A percentile compares a stretch with the other conserved stretches of the same genome.
phyloP scores from a whole-genome alignment of 495 filamentous ascomycete species.

The Umbilicaria muhlenbergii region DNA sequence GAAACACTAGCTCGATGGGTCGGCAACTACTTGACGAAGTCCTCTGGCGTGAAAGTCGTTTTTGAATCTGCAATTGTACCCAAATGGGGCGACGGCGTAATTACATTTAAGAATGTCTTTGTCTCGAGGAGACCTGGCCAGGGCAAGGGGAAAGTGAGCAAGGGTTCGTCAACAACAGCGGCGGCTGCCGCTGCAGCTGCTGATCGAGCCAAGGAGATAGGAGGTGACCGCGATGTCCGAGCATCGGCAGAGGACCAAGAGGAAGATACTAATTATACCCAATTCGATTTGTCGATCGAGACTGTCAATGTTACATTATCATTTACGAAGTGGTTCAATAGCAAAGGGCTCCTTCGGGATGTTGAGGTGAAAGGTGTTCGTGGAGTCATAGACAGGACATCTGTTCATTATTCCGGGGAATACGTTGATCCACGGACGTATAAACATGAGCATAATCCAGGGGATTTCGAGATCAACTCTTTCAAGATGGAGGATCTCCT shows the following conservation, averaged over 20 bases:
- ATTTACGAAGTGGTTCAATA: slow-evolving; percentile 95
- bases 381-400: slow-evolving; percentile 83
- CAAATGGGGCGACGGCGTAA: slow-evolving; percentile 84
- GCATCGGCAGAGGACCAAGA: slow-evolving; percentile 30
- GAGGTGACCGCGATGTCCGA: slow-evolving; percentile 14
- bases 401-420: slow-evolving; percentile 54
- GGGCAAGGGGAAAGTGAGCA: slow-evolving; percentile 60
- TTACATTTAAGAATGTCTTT: slow-evolving; percentile 93
- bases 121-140: slow-evolving; percentile 84
- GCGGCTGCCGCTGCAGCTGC: slow-evolving; percentile 75
- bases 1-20: slow-evolving; percentile 89
- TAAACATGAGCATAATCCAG: slow-evolving; percentile 72
- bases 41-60: slow-evolving; percentile 86
- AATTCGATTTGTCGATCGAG: slow-evolving; percentile 90
- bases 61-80: slow-evolving; percentile 98
- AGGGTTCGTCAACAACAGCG: slow-evolving; percentile 75
- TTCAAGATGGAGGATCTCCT: slow-evolving; percentile 93
- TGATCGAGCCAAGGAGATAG: slow-evolving; percentile 29
- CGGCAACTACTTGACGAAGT: slow-evolving; percentile 89
- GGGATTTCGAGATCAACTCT: slow-evolving; percentile 90
- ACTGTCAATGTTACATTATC: slow-evolving; percentile 96
- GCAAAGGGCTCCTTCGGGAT: slow-evolving; percentile 78
- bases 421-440: slow-evolving; percentile 72
- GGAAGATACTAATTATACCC: slow-evolving; percentile 92
- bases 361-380: slow-evolving; percentile 92